Evolutionary conservation across 352 stramenopile species (phyloP).

Genomic region (Phytopythium kandeliae): DNA sequence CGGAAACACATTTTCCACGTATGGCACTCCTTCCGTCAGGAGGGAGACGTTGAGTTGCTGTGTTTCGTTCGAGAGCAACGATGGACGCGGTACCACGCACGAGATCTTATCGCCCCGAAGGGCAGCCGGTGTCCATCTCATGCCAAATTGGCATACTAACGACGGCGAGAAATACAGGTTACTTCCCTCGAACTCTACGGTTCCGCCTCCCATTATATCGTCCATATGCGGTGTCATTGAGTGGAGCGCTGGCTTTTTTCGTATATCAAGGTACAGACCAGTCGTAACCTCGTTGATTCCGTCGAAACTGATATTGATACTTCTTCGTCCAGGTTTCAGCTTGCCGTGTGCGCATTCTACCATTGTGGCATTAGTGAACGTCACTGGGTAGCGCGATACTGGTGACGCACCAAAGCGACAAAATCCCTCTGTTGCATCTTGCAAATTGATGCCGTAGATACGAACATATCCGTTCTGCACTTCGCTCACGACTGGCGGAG

Average conservation of each 20-base stretch:
- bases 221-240: conserved; percentile 25
- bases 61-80: background rate
- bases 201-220: conserved; percentile 20
- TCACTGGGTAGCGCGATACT: conserved; percentile 5
- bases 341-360: conserved; percentile 23
- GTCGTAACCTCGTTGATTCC: conserved; percentile 12
- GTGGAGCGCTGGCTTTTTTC: conserved; percentile 16
- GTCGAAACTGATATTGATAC: conserved; percentile 29
- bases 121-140: conserved; percentile 9
- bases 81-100: conserved; percentile 18
- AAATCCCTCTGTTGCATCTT: conserved; percentile 13
- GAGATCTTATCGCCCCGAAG: conserved; percentile 17
- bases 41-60: conserved; percentile 25
- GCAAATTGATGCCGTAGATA: conserved; percentile 28
- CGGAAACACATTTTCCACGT: conserved; percentile 20
- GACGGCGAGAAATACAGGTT: conserved; percentile 23
- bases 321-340: conserved; percentile 14
- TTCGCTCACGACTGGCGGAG: conserved; percentile 21
- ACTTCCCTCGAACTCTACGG: conserved; percentile 22
- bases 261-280: conserved; percentile 15
- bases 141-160: conserved; percentile 32
- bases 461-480: conserved; percentile 14
- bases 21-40: conserved; percentile 8
- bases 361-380: conserved; percentile 10
- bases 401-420: conserved; percentile 18